phyloP scores from a whole-genome alignment of 2,329 filamentous ascomycete genomes.

The Helminthosporium solani region DNA sequence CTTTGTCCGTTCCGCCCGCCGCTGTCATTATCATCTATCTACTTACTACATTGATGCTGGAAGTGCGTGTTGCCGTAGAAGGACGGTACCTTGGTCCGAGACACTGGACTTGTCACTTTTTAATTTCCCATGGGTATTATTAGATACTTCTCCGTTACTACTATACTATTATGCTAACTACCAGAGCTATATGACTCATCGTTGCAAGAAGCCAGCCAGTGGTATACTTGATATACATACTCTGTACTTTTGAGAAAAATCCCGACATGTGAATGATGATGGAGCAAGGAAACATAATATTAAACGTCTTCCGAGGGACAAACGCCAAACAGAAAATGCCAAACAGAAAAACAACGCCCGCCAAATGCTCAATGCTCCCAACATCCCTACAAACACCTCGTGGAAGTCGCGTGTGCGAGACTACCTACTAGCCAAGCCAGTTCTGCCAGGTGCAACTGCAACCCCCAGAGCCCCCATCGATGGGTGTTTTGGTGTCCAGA shows the following conservation, averaged over 20 bases:
- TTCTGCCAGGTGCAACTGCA: slow-evolving; percentile 63
- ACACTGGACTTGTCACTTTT: too few species aligned
- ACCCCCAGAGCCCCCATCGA: slow-evolving; percentile 62
- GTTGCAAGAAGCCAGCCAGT: slow-evolving; percentile 21
- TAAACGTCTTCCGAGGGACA: background rate
- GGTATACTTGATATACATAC: background rate
- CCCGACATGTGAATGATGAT: background rate
- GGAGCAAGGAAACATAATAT: too few species aligned
- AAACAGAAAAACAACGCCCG: background rate
- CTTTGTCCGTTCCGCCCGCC: too few species aligned
- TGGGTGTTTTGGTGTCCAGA: slow-evolving; percentile 46
- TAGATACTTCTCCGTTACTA: too few species aligned
- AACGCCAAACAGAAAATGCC: background rate
- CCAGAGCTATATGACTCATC: slow-evolving; percentile 11
- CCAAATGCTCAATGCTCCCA: too few species aligned
- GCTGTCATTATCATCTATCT: too few species aligned
- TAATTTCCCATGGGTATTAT: too few species aligned
- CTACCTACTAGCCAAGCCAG: slow-evolving; percentile 40
- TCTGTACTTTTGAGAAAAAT: background rate
- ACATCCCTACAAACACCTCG: background rate
- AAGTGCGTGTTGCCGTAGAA: slow-evolving; percentile 99
- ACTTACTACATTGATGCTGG: slow-evolving; percentile 83
- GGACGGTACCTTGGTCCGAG: too few species aligned
- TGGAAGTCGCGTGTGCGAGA: background rate
- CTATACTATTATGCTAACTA: slow-evolving; percentile 16